Conservation (phyloP, 1,284 basidiomycete genomes). For the Leccinum subfulvum region DNA sequence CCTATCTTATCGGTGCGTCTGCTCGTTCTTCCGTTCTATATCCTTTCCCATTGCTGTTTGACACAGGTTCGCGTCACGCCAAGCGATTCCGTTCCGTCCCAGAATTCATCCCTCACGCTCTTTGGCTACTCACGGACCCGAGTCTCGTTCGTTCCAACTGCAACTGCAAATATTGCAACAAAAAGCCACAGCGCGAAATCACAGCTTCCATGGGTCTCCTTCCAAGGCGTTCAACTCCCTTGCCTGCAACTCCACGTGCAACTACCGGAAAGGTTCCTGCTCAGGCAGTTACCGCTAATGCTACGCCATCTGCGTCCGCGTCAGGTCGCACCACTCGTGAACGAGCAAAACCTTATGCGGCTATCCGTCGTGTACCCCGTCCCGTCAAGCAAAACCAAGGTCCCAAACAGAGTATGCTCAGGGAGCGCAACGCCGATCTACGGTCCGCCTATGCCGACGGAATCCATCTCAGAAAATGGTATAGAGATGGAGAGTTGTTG, state of each 20-base stretch:
- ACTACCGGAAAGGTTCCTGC: constrained; percentile 4
- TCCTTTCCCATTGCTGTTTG: neutral
- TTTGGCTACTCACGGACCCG: constrained; percentile 68
- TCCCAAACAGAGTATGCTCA: constrained; percentile 49
- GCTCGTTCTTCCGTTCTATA: neutral
- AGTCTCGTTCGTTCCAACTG: constrained; percentile 52
- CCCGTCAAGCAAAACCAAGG: constrained; percentile 38
- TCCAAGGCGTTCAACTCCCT: constrained; percentile 35
- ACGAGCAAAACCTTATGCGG: constrained; percentile 47
- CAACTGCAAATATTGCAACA: constrained; percentile 77
- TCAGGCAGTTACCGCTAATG: neutral
- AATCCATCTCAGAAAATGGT: constrained; percentile 48
- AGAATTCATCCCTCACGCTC: constrained; percentile 78
- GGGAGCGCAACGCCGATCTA: constrained; percentile 61
- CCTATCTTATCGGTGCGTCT: constrained; percentile 69
- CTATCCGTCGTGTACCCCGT: constrained; percentile 52
- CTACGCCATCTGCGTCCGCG: constrained; percentile 10
- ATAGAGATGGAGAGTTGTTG: constrained; percentile 67
- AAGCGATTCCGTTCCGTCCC: constrained; percentile 71
- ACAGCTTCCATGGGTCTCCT: constrained; percentile 57
- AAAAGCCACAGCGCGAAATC: constrained; percentile 65
- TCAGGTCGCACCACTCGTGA: constrained; percentile 23
- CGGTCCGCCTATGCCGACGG: constrained; percentile 45
- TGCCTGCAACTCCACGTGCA: constrained; percentile 17
- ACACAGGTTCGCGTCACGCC: constrained; percentile 42